phyloP scores from a whole-genome alignment of 805 yeast genomes.

The Tetrapisispora taiwanensis region DNA sequence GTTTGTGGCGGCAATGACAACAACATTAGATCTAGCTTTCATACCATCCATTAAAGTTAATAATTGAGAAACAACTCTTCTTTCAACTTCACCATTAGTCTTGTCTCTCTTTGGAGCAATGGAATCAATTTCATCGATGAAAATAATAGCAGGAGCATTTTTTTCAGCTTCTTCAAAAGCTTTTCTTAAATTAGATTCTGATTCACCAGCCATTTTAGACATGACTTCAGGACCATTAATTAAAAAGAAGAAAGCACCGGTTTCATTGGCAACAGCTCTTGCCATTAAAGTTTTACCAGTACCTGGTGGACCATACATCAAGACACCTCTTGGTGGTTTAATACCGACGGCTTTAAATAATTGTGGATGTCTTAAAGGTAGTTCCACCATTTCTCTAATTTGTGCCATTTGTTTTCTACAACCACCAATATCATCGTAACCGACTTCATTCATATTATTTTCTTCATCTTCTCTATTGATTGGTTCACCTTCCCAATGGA shows the following conservation, averaged over 20 bases:
- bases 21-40: slow-evolving; percentile 98
- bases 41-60: slow-evolving; percentile 98
- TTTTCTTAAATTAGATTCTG: slow-evolving; percentile 91
- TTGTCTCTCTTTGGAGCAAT: slow-evolving; percentile 99
- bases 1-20: slow-evolving; percentile 95
- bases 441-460: slow-evolving; percentile 91
- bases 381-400: slow-evolving; percentile 94
- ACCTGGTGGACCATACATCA: slow-evolving; percentile 99
- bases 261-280: slow-evolving; percentile 98
- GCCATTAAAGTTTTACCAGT: slow-evolving; percentile 99
- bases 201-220: slow-evolving; percentile 99
- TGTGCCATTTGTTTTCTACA: slow-evolving; percentile 99
- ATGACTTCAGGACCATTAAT: slow-evolving; percentile 98
- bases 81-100: slow-evolving; percentile 98
- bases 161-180: slow-evolving; percentile 99
- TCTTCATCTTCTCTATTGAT: slow-evolving; percentile 56
- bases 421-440: slow-evolving; percentile 98
- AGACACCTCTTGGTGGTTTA: slow-evolving; percentile 96
- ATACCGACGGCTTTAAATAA: slow-evolving; percentile 96
- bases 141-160: slow-evolving; percentile 94
- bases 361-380: slow-evolving; percentile 97
- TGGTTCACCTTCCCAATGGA: slow-evolving; percentile 98
- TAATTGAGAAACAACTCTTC: slow-evolving; percentile 97
- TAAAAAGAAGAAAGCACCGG: slow-evolving; percentile 96
- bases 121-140: slow-evolving; percentile 97